Conservation (phyloP, 1,139 yeast genomes). For the Yamadazyma membranifaciens region DNA sequence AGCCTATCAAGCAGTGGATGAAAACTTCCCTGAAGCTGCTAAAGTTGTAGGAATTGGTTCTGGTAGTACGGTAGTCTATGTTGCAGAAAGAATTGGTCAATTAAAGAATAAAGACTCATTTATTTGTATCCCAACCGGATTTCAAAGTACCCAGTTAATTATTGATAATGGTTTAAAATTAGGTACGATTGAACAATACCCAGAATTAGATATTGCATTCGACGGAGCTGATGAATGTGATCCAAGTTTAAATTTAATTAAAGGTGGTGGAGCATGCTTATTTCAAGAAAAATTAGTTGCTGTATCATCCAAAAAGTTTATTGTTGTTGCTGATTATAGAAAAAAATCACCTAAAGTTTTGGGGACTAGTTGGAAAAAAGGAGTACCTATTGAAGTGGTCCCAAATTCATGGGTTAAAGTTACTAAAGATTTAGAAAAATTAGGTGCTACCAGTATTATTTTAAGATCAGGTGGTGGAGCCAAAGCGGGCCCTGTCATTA, state of each 20-base stretch:
- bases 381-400: slow-evolving; percentile 94
- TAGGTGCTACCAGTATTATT: slow-evolving; percentile 66
- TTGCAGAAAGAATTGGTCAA: slow-evolving; percentile 91
- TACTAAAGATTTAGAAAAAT: slow-evolving; percentile 50
- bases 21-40: slow-evolving; percentile 69
- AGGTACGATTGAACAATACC: slow-evolving; percentile 80
- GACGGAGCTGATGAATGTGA: slow-evolving; percentile 99
- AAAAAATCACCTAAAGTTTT: slow-evolving; percentile 65
- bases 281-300: slow-evolving; percentile 97
- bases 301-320: slow-evolving; percentile 68
- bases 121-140: slow-evolving; percentile 92
- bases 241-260: slow-evolving; percentile 70
- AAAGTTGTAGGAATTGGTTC: slow-evolving; percentile 91
- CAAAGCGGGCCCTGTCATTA: slow-evolving; percentile 97
- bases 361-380: slow-evolving; percentile 84
- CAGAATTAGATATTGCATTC: slow-evolving; percentile 83
- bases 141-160: slow-evolving; percentile 87
- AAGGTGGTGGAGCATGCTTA: slow-evolving; percentile 98
- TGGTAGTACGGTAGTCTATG: slow-evolving; percentile 94
- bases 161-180: slow-evolving; percentile 74
- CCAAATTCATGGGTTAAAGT: slow-evolving; percentile 87
- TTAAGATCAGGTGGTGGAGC: slow-evolving; percentile 87
- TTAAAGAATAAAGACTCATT: slow-evolving; percentile 53
- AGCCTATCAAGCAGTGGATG: slow-evolving; percentile 91
- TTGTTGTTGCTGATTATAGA: slow-evolving; percentile 91